Base-by-base conservation (phyloP, 805 yeast genomes). In the Metschnikowia drakensbergensis region DNA sequence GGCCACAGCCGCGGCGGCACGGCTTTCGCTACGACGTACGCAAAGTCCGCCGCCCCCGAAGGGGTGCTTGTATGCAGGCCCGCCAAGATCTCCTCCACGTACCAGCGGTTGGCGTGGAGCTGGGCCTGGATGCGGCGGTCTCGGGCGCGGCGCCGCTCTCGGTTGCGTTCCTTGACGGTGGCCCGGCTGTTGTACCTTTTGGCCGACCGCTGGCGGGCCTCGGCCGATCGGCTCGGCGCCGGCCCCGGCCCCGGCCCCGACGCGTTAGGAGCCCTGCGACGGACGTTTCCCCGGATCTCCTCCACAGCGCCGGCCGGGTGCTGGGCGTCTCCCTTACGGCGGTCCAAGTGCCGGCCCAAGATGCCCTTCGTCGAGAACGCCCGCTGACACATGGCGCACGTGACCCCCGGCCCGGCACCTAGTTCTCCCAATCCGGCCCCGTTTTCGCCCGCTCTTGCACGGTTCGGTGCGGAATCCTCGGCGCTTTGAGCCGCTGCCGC, bases 351-450 rank as follows among this genome's bases (percentile, higher is more conserved):
- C 32, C 86, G 66, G 1, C 85, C 85, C 48, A 80, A 65, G 0
- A 83, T 78, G 1, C 85, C 84, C 5, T 81, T 77, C 50, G 79
- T 80, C 2, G 81, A 72, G 59, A 81, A 82, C 1, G 74, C 66
- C 49, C 72, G 68, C 1, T 76, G 76, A 55, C 86, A 82, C 57
- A 79, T 80, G 0, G 68, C 68, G 58, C 86, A 80, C 46, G 43
- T 40, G 43, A 40, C 43, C 29, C 6, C 28, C 3, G 17, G 5
- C 26, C 23, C n/a, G 9, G 6, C 13, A 3, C 13, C 23, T 10
- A 6, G 8, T 6, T 13, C 31, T 11, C 6, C 17, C 25, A 27
- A 25, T 23, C 13, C 33, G 33, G 33, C 13, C 5, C 32, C 13
- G n/a, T 38, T 38, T 28, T 9, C 13, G 43, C n/a, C n/a, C 11